These are phyloP conservation scores for Penicillium sp. DNA, from an alignment of 2,329 filamentous ascomycete genomes.

Conservation along the genomic window DNA sequence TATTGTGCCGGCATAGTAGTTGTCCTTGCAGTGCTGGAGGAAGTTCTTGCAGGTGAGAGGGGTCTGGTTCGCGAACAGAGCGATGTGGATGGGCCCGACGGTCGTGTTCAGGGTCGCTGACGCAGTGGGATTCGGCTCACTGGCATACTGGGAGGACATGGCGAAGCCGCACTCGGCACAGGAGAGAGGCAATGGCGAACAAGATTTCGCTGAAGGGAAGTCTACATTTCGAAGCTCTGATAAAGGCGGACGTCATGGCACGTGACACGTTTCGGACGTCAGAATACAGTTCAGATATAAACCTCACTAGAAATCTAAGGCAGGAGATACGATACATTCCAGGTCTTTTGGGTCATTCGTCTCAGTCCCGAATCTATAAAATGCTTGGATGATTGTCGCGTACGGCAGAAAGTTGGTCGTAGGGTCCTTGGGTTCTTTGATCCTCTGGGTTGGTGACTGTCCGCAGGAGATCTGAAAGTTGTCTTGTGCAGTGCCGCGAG, in stretches of 20 bases:
- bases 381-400: background rate
- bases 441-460: background rate
- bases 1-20: conserved; percentile 88
- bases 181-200: background rate
- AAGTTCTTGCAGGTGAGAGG: conserved; percentile 92
- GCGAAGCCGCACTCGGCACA: conserved; percentile 2
- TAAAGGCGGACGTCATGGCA: conserved; percentile 24
- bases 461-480: background rate
- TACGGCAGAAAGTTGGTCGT: background rate
- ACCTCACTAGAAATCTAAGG: background rate
- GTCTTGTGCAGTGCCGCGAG: conserved; percentile 2
- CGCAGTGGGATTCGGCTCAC: conserved; percentile 89
- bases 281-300: background rate
- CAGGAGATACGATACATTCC: background rate
- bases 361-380: background rate
- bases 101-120: conserved; percentile 90
- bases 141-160: conserved; percentile 90
- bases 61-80: conserved; percentile 92
- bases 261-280: conserved; percentile 6
- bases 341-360: background rate
- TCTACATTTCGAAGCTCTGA: conserved; percentile 1
- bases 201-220: background rate
- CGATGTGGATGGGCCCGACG: conserved; percentile 79
- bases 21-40: conserved; percentile 87
- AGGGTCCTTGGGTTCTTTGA: background rate